phyloP scores from a whole-genome alignment of 179 eudicot genomes.

The Nepenthes alata region DNA sequence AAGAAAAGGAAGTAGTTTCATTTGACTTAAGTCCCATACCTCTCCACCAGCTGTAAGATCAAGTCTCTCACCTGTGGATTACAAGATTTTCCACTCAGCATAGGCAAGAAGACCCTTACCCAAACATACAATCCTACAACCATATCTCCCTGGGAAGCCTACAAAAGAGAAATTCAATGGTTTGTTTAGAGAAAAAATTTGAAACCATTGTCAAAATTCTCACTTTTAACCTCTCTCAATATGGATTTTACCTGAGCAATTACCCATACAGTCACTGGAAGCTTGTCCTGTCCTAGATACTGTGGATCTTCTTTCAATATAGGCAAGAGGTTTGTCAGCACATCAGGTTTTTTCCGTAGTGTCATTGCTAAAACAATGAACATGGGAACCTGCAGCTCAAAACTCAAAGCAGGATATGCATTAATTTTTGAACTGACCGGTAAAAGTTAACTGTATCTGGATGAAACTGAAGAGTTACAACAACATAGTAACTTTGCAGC shows the following conservation, averaged over 20 bases:
- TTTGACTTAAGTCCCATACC: slow-evolving; percentile 7
- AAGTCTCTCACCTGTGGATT: slow-evolving; percentile 18
- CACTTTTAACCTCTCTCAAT: not conserved
- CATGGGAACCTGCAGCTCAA: slow-evolving; percentile 34
- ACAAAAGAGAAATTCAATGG: slow-evolving; percentile 4
- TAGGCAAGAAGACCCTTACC: slow-evolving; percentile 17
- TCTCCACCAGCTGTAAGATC: slow-evolving; percentile 18
- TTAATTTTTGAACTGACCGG: not conserved
- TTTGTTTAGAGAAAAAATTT: not conserved
- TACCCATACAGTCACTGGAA: slow-evolving; percentile 33
- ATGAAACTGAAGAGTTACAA: no score
- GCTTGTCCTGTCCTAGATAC: slow-evolving; percentile 36
- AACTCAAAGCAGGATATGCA: slow-evolving; percentile 1
- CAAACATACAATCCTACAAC: slow-evolving; percentile 28
- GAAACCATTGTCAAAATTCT: not conserved
- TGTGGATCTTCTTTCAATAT: slow-evolving; percentile 25
- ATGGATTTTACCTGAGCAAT: slow-evolving; percentile 31
- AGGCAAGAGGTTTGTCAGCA: slow-evolving; percentile 29
- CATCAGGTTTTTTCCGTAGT: slow-evolving; percentile 41
- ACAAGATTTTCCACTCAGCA: slow-evolving; percentile 11
- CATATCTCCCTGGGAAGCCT: slow-evolving; percentile 47
- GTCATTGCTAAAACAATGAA: slow-evolving; percentile 40
- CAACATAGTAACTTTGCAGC: no score
- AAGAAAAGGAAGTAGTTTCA: not conserved
- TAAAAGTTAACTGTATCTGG: no score